phyloP scores from a whole-genome alignment of 305 asterid genomes.

The Ilex paraguariensis region DNA sequence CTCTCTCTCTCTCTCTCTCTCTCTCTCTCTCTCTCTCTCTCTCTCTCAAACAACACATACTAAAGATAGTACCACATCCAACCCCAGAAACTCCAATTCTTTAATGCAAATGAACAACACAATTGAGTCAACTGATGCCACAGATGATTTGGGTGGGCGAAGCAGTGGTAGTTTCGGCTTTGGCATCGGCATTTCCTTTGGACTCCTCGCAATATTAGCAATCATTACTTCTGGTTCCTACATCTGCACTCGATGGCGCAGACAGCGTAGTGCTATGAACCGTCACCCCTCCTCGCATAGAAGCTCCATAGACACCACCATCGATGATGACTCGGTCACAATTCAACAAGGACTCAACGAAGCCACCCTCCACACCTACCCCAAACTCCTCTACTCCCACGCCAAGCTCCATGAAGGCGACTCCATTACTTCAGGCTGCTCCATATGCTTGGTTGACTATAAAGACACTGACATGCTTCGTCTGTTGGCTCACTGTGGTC shows the following conservation, averaged over 20 bases:
- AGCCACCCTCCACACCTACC: too few species aligned
- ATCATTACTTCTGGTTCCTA: slow-evolving; percentile 30
- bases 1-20: too few species aligned
- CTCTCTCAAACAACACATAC: too few species aligned
- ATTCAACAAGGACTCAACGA: slow-evolving; percentile 4
- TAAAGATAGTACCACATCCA: background rate
- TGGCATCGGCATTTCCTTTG: slow-evolving; percentile 29
- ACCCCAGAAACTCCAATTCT: background rate
- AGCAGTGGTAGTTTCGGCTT: slow-evolving; percentile 23
- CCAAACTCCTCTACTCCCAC: too few species aligned
- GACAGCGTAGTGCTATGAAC: background rate
- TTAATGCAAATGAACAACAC: slow-evolving; percentile 9
- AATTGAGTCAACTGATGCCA: slow-evolving; percentile 1
- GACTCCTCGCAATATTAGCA: slow-evolving; percentile 21
- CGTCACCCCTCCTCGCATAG: background rate
- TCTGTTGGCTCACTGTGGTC: too few species aligned
- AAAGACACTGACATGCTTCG: too few species aligned
- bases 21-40: too few species aligned
- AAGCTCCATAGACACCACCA: background rate
- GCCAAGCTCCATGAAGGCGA: too few species aligned
- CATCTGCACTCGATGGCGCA: slow-evolving; percentile 14
- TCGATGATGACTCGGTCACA: background rate
- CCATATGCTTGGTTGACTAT: too few species aligned
- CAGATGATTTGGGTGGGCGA: background rate
- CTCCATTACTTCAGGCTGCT: too few species aligned